Conservation (phyloP, 1,139 yeast species). For the Blastobotrys raffinosifermentans region DNA sequence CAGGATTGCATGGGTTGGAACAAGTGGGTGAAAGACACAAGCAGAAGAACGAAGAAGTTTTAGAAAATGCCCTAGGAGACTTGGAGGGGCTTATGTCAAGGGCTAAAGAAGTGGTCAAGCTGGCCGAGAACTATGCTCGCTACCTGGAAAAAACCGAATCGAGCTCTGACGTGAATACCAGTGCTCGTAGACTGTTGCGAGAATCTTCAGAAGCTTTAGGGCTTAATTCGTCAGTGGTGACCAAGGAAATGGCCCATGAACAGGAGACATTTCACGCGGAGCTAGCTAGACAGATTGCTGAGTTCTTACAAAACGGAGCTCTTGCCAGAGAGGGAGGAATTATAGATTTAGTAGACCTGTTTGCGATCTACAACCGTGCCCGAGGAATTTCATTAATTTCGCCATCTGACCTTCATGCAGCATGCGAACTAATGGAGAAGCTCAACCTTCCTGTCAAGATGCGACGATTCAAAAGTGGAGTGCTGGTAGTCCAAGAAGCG, state of each 20-base stretch:
- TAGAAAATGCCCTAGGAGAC: conserved; percentile 70
- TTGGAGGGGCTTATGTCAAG: conserved; percentile 69
- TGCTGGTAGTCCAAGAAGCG: conserved; percentile 43
- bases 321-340: conserved; percentile 48
- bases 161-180: conserved; percentile 8
- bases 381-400: conserved; percentile 55
- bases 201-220: conserved; percentile 32
- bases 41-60: conserved; percentile 54
- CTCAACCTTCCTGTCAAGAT: conserved; percentile 43
- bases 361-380: conserved; percentile 54
- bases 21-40: conserved; percentile 51
- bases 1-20: conserved; percentile 71
- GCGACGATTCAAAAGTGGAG: conserved; percentile 38
- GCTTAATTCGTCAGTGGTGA: conserved; percentile 31
- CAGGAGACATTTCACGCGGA: conserved; percentile 41
- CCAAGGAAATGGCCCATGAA: conserved; percentile 36
- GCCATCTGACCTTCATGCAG: conserved; percentile 49
- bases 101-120: conserved; percentile 64
- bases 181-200: conserved; percentile 26
- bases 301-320: conserved; percentile 40
- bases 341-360: conserved; percentile 55
- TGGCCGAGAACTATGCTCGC: conserved; percentile 48
- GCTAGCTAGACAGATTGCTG: conserved; percentile 53
- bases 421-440: conserved; percentile 44
- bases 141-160: conserved; percentile 23